Base-by-base conservation (phyloP, 1,139 yeast genomes). In the Candida labiduridarum region DNA sequence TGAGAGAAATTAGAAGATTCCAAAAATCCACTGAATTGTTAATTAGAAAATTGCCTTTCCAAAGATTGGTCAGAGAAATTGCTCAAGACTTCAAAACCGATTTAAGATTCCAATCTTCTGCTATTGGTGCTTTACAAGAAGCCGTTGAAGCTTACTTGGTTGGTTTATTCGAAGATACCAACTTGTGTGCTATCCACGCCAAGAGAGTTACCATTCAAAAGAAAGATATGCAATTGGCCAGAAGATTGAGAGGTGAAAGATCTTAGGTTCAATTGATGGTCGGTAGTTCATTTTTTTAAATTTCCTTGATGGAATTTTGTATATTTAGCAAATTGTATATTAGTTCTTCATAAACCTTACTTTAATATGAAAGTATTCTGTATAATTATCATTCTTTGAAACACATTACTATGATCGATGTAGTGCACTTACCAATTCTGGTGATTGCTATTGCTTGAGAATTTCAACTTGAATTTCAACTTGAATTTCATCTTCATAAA, bases 221-320 rank as follows among this genome's bases (percentile, higher is more conserved):
- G 96, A 92, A 92, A 87, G 98, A 92, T 77, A 91, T 92, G 76
- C 96, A 91, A 79, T 87, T 92, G 74, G 98, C 98, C 63, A 91
- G 98, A 85, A 94, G 98, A 87, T 87, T 92, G 75, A 91, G 98
- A 83, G 98, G 98, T 76, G 98, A 87, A 80, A 86, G 94, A 84
- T 81, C 89, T 64, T 85, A 81, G 60, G 59, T 44, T 12, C 25
- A 14, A 15, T 18, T 15, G 40, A 4, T 44, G 6, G 10, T 25
- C 29, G 6, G 4, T 4, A 19, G 22, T 19, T 4, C 2, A 9
- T 34, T 8, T 34, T 16, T 34, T 34, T 1, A 4, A 2, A 22
- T 38, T 42, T 44, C 46, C 46, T 44, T 36, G 46, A 43, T 9
- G 46, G 46, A 43, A 34, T n/a, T 14, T 22, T 34, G 36, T 43